Conservation (phyloP, 768 basidiomycete genomes). For the Suillus cothurnatus region DNA sequence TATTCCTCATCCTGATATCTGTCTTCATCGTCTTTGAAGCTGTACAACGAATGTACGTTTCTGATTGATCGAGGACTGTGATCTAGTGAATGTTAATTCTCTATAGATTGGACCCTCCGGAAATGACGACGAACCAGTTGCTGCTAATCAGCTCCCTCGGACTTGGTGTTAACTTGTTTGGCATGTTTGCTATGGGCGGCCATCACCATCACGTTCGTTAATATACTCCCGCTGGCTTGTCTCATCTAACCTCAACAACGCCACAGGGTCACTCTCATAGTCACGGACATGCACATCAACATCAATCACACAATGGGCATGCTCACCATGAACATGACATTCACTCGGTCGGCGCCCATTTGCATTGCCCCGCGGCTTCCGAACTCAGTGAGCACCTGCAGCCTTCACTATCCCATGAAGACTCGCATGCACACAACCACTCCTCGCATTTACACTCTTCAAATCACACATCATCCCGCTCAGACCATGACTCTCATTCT, state of each 20-base stretch:
- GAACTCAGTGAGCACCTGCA: conserved; percentile 25
- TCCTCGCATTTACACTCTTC: conserved; percentile 31
- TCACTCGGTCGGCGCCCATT: conserved; percentile 23
- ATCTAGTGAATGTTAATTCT: not conserved
- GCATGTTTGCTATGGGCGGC: conserved; percentile 98
- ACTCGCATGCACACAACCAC: conserved; percentile 21
- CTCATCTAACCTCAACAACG: conserved; percentile 19
- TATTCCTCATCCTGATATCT: conserved; percentile 91
- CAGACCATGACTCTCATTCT: conserved; percentile 24
- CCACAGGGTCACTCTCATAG: conserved; percentile 10
- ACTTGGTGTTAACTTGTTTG: conserved; percentile 92
- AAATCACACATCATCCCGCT: conserved; percentile 23
- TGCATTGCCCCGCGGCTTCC: conserved; percentile 22
- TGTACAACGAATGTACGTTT: conserved; percentile 82
- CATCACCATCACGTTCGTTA: conserved; percentile 77
- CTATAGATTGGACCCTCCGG: conserved; percentile 84
- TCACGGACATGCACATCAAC: conserved; percentile 23
- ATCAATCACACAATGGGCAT: conserved; percentile 25
- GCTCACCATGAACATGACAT: conserved; percentile 32
- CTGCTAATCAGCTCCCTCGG: conserved; percentile 88
- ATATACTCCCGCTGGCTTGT: conserved; percentile 4
- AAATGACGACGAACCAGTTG: conserved; percentile 96
- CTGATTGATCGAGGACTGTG: not conserved
- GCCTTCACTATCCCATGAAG: conserved; percentile 26
- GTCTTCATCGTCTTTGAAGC: conserved; percentile 99